A percentile compares a stretch with the other conserved stretches of the same genome.
Conservation (phyloP, 2,329 filamentous ascomycete species). For the Stachybotrys elegans region DNA sequence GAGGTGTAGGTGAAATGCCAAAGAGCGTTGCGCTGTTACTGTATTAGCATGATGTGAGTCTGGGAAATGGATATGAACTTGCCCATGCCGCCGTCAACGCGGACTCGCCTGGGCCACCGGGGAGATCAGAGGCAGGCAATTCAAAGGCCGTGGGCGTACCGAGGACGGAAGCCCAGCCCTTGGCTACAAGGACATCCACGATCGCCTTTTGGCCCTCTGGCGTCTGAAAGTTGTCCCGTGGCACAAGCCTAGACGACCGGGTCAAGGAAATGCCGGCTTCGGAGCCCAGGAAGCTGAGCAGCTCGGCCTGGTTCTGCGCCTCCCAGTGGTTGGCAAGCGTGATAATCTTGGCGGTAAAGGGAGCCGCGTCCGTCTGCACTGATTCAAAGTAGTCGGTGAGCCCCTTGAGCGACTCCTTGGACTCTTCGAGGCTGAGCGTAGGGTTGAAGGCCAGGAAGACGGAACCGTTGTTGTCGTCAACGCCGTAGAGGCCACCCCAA, state of each 20-base stretch:
- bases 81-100: conserved; percentile 7
- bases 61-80: not conserved
- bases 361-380: not conserved
- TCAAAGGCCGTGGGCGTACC: conserved; percentile 1
- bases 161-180: conserved; percentile 2
- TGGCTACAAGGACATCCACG: conserved; percentile 2
- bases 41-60: not conserved
- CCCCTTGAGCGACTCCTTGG: not conserved
- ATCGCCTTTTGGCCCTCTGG: not conserved
- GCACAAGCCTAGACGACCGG: conserved; percentile 4
- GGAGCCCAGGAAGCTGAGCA: conserved; percentile 4
- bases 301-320: conserved; percentile 4
- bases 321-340: conserved; percentile 2
- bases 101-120: conserved; percentile 5
- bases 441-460: conserved; percentile 1
- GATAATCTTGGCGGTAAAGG: not conserved
- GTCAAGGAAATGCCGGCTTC: conserved; percentile 6
- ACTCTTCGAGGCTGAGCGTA: not conserved
- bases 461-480: not conserved
- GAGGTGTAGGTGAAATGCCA: conserved; percentile 6
- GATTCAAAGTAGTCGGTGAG: not conserved
- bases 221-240: conserved; percentile 3
- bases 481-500: conserved; percentile 5
- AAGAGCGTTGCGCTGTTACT: not conserved
- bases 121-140: conserved; percentile 4